Conservation (phyloP, 352 stramenopile genomes). For the Phytophthora sp. region DNA sequence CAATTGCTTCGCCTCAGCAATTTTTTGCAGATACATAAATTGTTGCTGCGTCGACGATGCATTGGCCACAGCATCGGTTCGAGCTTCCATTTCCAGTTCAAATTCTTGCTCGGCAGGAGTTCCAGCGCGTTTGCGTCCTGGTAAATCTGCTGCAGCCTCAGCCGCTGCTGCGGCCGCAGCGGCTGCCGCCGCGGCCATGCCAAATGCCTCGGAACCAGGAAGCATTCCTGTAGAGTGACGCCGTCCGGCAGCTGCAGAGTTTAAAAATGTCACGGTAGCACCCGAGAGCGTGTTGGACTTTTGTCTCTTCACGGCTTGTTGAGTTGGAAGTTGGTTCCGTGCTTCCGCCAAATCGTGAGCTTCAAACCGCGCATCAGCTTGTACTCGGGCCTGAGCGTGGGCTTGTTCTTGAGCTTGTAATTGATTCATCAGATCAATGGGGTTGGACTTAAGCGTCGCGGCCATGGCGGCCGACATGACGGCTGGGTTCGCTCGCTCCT, state of each 20-base stretch:
- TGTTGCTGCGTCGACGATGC: constrained; percentile 25
- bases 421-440: constrained; percentile 26
- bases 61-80: constrained; percentile 15
- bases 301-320: constrained; percentile 45
- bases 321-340: constrained; percentile 31
- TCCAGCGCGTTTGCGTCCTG: constrained; percentile 24
- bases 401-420: constrained; percentile 17
- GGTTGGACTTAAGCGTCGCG: constrained; percentile 20
- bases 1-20: constrained; percentile 36
- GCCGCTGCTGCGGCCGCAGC: constrained; percentile 26
- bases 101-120: constrained; percentile 44
- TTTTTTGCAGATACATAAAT: constrained; percentile 34
- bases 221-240: constrained; percentile 59
- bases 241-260: constrained; percentile 38
- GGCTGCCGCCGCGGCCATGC: constrained; percentile 34
- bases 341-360: constrained; percentile 28
- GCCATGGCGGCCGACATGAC: constrained; percentile 24
- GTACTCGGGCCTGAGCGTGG: not conserved
- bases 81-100: constrained; percentile 43
- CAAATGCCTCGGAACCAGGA: constrained; percentile 41
- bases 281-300: constrained; percentile 45
- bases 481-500: constrained; percentile 46
- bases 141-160: constrained; percentile 1
- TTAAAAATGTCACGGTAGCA: constrained; percentile 36
- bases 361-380: constrained; percentile 24